Conservation (phyloP, 352 stramenopile genomes). For the Globisporangium orthogonon region DNA sequence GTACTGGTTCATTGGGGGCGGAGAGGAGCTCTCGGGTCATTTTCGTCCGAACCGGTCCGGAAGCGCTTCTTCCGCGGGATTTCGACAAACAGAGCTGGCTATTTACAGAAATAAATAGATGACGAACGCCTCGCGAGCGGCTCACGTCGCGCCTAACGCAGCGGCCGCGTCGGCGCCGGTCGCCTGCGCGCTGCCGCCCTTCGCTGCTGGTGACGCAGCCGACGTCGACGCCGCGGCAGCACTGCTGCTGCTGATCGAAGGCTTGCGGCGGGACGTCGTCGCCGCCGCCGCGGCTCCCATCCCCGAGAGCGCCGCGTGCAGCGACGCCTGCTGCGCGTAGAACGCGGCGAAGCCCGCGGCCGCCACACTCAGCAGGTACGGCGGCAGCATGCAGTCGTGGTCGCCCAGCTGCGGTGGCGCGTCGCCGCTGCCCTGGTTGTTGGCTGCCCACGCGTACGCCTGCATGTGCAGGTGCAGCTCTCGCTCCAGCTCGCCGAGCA, state of each 20-base stretch:
- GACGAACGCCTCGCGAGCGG: background rate
- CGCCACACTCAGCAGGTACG: conserved; percentile 55
- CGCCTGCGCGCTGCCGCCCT: background rate
- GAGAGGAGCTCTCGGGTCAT: too few relatives aligned
- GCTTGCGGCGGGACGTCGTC: background rate
- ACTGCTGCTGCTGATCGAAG: background rate
- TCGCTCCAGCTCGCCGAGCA: conserved; percentile 65
- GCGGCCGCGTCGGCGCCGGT: background rate
- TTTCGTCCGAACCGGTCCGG: too few relatives aligned
- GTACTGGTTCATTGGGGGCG: too few relatives aligned
- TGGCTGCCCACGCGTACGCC: conserved; percentile 52
- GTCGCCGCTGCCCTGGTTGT: conserved; percentile 9
- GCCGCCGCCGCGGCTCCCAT: background rate
- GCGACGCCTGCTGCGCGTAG: conserved; percentile 41
- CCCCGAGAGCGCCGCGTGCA: conserved; percentile 22
- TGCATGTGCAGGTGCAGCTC: conserved; percentile 73
- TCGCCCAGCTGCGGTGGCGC: conserved; percentile 6
- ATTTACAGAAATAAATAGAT: conserved; percentile 1
- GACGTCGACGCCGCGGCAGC: background rate
- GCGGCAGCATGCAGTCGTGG: conserved; percentile 23
- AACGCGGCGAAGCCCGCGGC: conserved; percentile 51
- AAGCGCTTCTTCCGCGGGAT: background rate
- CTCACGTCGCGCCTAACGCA: background rate
- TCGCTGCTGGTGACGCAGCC: background rate
- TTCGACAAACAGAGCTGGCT: background rate